Conservation (phyloP, 768 basidiomycete genomes). For the Leccinum longicurvipes region DNA sequence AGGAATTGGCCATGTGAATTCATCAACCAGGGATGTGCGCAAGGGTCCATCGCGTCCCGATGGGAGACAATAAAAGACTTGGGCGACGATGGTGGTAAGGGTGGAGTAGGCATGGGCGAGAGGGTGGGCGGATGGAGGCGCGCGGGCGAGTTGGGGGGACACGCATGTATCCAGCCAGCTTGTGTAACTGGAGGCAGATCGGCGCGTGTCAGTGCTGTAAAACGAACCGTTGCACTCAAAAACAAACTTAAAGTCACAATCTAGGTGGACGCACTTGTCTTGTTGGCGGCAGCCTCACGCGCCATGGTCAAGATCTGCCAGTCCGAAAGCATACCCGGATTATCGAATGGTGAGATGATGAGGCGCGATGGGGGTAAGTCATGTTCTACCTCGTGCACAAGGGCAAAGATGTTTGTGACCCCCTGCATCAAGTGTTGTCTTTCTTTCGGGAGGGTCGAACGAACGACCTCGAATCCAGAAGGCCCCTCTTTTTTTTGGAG, state of each 20-base stretch:
- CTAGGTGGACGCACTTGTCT: conserved; percentile 19
- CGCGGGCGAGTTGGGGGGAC: conserved; percentile 23
- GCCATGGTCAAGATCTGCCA: conserved; percentile 23
- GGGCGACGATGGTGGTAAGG: background rate
- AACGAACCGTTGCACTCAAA: background rate
- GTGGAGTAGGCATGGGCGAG: background rate
- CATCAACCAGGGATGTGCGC: conserved; percentile 34
- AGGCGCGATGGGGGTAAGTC: conserved; percentile 33
- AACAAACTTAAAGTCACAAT: background rate
- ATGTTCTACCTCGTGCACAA: conserved; percentile 27
- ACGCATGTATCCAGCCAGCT: conserved; percentile 23
- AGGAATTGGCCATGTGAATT: conserved; percentile 51
- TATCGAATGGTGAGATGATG: conserved; percentile 30
- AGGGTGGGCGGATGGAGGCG: conserved; percentile 32
- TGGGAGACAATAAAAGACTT: conserved; percentile 38
- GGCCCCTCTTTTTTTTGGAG: conserved; percentile 19
- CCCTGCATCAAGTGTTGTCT: background rate
- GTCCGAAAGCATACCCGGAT: conserved; percentile 26
- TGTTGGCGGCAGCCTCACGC: conserved; percentile 27
- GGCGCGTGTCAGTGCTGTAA: conserved; percentile 25
- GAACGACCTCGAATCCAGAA: conserved; percentile 14
- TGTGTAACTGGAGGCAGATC: conserved; percentile 34
- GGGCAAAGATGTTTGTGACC: conserved; percentile 15
- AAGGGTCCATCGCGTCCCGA: conserved; percentile 35
- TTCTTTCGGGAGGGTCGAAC: conserved; percentile 7